A percentile compares a stretch with the other conserved stretches of the same genome.
phyloP scores from a whole-genome alignment of 2,329 filamentous ascomycete genomes.

The Fusarium sp. region DNA sequence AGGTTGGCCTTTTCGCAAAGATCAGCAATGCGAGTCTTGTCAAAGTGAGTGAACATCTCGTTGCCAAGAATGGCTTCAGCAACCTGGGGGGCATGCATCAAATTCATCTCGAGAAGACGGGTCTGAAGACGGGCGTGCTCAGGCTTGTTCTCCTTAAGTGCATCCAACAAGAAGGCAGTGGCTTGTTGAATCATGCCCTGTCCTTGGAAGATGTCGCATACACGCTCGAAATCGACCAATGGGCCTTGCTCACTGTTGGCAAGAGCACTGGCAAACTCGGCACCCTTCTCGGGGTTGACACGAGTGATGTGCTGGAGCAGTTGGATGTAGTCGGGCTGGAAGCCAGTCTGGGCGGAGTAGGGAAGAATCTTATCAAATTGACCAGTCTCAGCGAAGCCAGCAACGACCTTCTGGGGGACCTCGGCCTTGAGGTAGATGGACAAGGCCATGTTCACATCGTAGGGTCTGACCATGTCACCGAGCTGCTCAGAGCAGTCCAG shows the following conservation, averaged over 20 bases:
- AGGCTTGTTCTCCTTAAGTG: slow-evolving; percentile 91
- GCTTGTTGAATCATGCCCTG: slow-evolving; percentile 98
- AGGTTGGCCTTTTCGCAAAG: slow-evolving; percentile 95
- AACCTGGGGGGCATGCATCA: slow-evolving; percentile 95
- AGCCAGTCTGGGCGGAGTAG: slow-evolving; percentile 85
- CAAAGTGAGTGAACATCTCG: slow-evolving; percentile 98
- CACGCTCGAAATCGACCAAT: slow-evolving; percentile 90
- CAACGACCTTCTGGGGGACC: slow-evolving; percentile 91
- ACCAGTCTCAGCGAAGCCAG: slow-evolving; percentile 92
- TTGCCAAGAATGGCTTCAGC: slow-evolving; percentile 98
- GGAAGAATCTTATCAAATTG: slow-evolving; percentile 97
- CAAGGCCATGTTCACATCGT: slow-evolving; percentile 89
- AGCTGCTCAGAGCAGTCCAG: slow-evolving; percentile 95
- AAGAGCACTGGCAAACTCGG: slow-evolving; percentile 92
- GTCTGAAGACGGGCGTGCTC: slow-evolving; percentile 96
- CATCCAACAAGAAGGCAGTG: slow-evolving; percentile 97
- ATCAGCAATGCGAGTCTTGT: slow-evolving; percentile 86
- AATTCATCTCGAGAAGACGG: slow-evolving; percentile 95
- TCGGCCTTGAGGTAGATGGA: slow-evolving; percentile 92
- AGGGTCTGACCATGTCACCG: slow-evolving; percentile 90
- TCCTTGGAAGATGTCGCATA: slow-evolving; percentile 97
- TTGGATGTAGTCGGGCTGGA: slow-evolving; percentile 94
- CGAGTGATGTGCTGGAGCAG: slow-evolving; percentile 93
- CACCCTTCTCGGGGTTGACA: slow-evolving; percentile 90
- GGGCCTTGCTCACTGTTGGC: slow-evolving; percentile 90